Conservation (phyloP, 106 monocot species). For the Allium fistulosum region DNA sequence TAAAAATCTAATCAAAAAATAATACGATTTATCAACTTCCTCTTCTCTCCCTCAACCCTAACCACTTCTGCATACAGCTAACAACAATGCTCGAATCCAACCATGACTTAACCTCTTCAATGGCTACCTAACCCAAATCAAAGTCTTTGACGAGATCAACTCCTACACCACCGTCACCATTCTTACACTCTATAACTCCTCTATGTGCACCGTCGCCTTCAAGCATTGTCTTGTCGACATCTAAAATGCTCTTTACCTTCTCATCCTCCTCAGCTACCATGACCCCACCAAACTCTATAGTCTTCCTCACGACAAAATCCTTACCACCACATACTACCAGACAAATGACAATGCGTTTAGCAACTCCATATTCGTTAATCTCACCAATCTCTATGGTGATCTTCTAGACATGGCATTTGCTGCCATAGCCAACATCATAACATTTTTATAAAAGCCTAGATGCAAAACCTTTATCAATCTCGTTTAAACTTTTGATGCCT, state of each 20-base stretch:
- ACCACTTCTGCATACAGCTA: constrained; percentile 42
- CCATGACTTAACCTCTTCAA: constrained; percentile 76
- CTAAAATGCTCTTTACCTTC: constrained; percentile 87
- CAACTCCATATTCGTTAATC: constrained; percentile 87
- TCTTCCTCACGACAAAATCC: constrained; percentile 54
- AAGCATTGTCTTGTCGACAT: constrained; percentile 48
- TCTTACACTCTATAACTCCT: constrained; percentile 71
- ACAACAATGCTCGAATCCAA: constrained; percentile 59
- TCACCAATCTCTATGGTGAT: constrained; percentile 80
- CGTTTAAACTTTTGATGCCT: constrained; percentile 57
- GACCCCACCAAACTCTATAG: constrained; percentile 77
- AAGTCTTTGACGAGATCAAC: constrained; percentile 94
- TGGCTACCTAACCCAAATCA: constrained; percentile 58
- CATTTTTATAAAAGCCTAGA: constrained; percentile 69
- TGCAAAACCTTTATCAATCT: constrained; percentile 82
- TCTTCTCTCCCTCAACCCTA: neutral
- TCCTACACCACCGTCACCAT: constrained; percentile 64
- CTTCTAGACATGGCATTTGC: constrained; percentile 50
- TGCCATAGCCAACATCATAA: constrained; percentile 55
- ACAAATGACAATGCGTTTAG: constrained; percentile 79
- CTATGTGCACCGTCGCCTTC: constrained; percentile 63
- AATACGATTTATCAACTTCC: neutral
- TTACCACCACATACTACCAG: constrained; percentile 84
- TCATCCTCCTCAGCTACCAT: constrained; percentile 91
- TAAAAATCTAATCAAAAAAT: too few species aligned